Evolutionary conservation across 2,329 filamentous ascomycete genomes (phyloP), one percentile per base, ranked within the genome.

Genomic region (Calycina marina): DNA sequence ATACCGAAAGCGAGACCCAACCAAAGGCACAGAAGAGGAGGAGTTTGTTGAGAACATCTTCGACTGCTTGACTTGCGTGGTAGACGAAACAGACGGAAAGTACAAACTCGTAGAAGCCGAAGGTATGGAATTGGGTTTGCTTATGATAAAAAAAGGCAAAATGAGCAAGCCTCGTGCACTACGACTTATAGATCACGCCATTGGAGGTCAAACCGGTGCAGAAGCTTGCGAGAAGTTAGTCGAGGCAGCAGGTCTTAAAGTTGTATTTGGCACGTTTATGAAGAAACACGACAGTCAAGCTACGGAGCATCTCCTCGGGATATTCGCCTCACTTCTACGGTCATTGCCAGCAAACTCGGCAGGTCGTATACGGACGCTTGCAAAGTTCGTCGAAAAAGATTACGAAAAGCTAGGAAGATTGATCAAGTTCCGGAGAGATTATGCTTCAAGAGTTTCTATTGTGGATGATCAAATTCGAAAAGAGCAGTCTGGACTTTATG

Each of bases 21-120:
- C 75, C 30, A 88, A 81, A 49, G 83, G 85, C 37, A 75, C 77
- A 18, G 77, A 90, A 31, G 90, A 96, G 54, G 86, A 93, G 51
- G 90, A 98, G 58, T 94, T 82, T 52, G 81, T 92, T 51, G 84
- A 93, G 56, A 93, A 98, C 43, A 52, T 94, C 1, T 98, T 98
- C 53, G 86, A 93, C 49, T 72, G 77, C 2, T 53, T 96, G 12
- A 81, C 82, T 1, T 92, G 81, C 44, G 59, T 93, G 1, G 79
- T 77, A 1, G 81, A 93, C 45, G 78, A 84, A 37, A 54, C 65
- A 0, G 57, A 66, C 4, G 86, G 86, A 4, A 94, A 94, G 54
- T 50, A 58, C 6, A 83, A 82, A 37, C 90, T 96, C 40, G 52
- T 93, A 18, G 81, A 90, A 44, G 85, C 83, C 2, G 90, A 98